Percentiles rank a stretch among this genome's conserved stretches.
Evolutionary conservation across 1,139 yeast species (phyloP).

Genomic region (Hanseniaspora sp.): DNA sequence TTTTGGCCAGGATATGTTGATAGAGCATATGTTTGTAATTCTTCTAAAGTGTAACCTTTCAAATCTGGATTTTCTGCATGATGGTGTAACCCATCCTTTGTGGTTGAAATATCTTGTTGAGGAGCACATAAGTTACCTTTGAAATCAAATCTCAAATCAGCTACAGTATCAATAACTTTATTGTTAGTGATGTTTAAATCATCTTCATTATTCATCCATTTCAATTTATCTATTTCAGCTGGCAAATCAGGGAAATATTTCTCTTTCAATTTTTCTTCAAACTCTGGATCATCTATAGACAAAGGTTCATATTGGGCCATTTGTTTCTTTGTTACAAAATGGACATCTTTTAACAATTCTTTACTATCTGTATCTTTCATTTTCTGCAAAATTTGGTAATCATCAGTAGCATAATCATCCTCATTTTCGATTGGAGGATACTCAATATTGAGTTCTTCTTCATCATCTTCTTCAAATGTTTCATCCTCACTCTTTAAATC

Average conservation of each 20-base stretch:
- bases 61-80: conserved; percentile 80
- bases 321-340: conserved; percentile 48
- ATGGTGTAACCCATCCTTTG: conserved; percentile 72
- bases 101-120: conserved; percentile 34
- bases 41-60: conserved; percentile 85
- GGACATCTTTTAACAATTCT: conserved; percentile 40
- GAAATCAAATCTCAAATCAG: conserved; percentile 78
- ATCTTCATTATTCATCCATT: conserved; percentile 75
- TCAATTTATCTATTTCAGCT: conserved; percentile 63
- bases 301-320: conserved; percentile 30
- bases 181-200: conserved; percentile 31
- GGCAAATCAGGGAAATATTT: conserved; percentile 87
- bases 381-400: conserved; percentile 33
- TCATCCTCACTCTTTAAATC: background rate
- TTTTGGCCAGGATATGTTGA: conserved; percentile 79
- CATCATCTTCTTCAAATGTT: conserved; percentile 13
- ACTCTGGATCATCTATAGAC: conserved; percentile 64
- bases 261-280: conserved; percentile 65
- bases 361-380: conserved; percentile 37
- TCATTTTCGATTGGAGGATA: conserved; percentile 31
- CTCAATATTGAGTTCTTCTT: conserved; percentile 15
- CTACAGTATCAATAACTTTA: conserved; percentile 46
- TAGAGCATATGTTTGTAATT: conserved; percentile 66
- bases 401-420: conserved; percentile 38
- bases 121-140: conserved; percentile 64